Evolutionary conservation across 345 rosid genomes (phyloP).

Genomic region (Firmiana major): DNA sequence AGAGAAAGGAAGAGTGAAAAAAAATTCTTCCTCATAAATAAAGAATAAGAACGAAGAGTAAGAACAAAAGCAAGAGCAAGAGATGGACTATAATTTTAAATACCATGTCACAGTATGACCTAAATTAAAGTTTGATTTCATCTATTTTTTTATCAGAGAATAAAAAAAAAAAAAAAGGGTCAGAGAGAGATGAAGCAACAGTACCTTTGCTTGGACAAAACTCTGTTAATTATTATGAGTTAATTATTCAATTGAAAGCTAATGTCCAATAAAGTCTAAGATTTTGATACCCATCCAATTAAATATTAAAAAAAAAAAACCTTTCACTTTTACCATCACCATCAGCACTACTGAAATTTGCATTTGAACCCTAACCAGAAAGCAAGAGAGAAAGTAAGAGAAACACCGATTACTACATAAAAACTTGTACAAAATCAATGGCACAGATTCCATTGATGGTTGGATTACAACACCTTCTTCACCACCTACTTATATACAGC

Average conservation of each 20-base stretch:
- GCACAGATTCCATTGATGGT: not conserved
- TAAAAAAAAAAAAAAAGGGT: not conserved
- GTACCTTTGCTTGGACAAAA: not conserved
- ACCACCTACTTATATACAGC: not conserved
- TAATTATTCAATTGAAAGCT: not conserved
- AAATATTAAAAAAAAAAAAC: not conserved
- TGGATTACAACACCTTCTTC: not conserved
- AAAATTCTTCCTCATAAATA: too few species aligned
- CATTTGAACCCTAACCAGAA: not conserved
- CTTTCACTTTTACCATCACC: not conserved
- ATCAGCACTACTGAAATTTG: not conserved
- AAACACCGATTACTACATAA: not conserved
- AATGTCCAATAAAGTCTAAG: not conserved
- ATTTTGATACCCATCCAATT: not conserved
- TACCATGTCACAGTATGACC: too few species aligned
- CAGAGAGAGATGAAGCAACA: not conserved
- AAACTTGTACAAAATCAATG: slow-evolving; percentile 1
- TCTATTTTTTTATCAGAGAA: too few species aligned
- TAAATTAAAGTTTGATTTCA: too few species aligned
- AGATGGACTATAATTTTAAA: too few species aligned
- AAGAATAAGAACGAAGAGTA: too few species aligned
- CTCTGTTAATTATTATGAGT: not conserved
- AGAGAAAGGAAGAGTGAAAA: too few species aligned
- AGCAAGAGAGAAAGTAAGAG: not conserved
- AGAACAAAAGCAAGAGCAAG: too few species aligned